Conservation (phyloP, 179 eudicot genomes). For the Drosera spatulata region DNA sequence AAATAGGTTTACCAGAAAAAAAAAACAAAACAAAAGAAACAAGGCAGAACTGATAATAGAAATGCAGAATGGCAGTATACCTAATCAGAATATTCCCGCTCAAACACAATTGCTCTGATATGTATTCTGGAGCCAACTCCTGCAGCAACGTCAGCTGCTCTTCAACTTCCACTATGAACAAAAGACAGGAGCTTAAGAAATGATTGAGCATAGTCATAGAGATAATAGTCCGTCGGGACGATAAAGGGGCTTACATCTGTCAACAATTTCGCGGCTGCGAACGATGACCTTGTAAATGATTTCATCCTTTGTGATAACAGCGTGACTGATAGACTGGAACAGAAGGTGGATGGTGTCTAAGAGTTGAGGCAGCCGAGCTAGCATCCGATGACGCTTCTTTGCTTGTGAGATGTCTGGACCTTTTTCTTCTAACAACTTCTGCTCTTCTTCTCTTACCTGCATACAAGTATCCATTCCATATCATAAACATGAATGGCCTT, state of each 20-base stretch:
- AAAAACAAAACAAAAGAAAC: too few species aligned
- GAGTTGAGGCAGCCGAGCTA: slow-evolving; percentile 57
- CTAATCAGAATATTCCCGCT: slow-evolving; percentile 63
- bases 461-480: neutral
- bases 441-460: slow-evolving; percentile 75
- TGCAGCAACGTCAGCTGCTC: slow-evolving; percentile 58
- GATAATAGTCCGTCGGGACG: neutral
- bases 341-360: slow-evolving; percentile 53
- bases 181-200: too few species aligned
- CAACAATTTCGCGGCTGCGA: slow-evolving; percentile 41
- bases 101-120: slow-evolving; percentile 37
- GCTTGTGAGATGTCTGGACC: slow-evolving; percentile 66
- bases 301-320: slow-evolving; percentile 67
- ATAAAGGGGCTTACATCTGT: slow-evolving; percentile 38
- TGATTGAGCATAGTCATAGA: neutral
- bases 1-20: too few species aligned
- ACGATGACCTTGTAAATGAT: slow-evolving; percentile 48
- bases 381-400: slow-evolving; percentile 43
- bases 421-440: slow-evolving; percentile 34
- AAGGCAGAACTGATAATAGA: too few species aligned
- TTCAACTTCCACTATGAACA: slow-evolving; percentile 61
- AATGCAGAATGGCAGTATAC: slow-evolving; percentile 9
- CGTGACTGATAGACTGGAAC: slow-evolving; percentile 64
- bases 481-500: too few species aligned
- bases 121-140: slow-evolving; percentile 72